Evolutionary conservation across 2,329 filamentous ascomycete species (phyloP), one percentile per base, ranked within the genome.

Genomic region (Fusarium armeniacum): DNA sequence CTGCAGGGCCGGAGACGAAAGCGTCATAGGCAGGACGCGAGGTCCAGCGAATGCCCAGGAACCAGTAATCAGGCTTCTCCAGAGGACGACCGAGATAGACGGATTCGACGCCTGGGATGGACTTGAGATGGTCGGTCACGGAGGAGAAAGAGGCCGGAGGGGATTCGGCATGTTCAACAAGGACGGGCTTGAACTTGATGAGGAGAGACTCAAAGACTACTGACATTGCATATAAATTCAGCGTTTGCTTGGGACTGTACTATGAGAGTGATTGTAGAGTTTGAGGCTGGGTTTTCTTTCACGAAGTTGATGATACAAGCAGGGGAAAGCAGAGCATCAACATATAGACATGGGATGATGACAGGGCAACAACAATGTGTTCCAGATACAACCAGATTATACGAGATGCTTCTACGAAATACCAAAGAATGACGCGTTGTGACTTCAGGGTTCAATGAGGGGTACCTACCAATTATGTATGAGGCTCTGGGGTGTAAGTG

Each of bases 1-100:
- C 81, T 64, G 76, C 78, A 28, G 80, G 78, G 9, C 80, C 82
- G 60, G 78, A 77, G 64, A 81, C 77, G 65, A 84, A 85, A 64
- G 78, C 78, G 61, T 76, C 70, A 68, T 80, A 76, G 47, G 77
- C 77, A 36, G 71, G 71, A 10, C 66, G 57, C 11, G 78, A 79
- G 44, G 71, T 62, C 81, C 81, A 82, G 56, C 75, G 75, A 30
- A 79, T 72, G 51, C 78, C 70, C 57, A 78, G 73, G 47, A 77
- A 70, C 75, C 76, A 80, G 35, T 65, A 72, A 24, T 70, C 70
- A 10, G 79, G 76, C 26, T 76, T 71, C 67, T 82, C 81, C 50
- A 79, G 56, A 35, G 78, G 75, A 10, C 72, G 74, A 62, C 81
- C 81, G 41, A 77, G 69, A 65, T 81, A 77, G 33, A 81, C 63